phyloP scores from a whole-genome alignment of 2,329 filamentous ascomycete species.

The Nemania serpens region DNA sequence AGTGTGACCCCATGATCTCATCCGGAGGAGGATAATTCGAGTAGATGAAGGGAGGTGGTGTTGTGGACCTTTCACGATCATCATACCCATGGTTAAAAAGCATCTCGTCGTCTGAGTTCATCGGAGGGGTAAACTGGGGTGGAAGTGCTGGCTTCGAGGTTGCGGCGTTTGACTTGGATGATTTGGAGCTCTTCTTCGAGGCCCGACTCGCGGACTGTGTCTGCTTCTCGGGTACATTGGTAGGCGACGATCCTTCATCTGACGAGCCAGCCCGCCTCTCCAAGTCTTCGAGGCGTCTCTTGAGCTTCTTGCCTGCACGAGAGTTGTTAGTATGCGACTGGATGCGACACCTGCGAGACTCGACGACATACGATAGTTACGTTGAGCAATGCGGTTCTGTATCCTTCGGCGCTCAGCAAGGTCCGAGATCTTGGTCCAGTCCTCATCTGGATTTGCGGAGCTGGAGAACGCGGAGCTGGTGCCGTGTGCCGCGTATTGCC shows the following conservation, averaged over 20 bases:
- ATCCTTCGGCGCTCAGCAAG: slow-evolving; percentile 91
- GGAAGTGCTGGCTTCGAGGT: slow-evolving; percentile 48
- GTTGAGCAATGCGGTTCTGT: slow-evolving; percentile 96
- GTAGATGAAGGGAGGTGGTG: slow-evolving; percentile 69
- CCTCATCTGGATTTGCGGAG: slow-evolving; percentile 93
- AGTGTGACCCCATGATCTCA: slow-evolving; percentile 64
- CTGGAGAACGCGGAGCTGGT: slow-evolving; percentile 95
- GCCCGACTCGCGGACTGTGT: slow-evolving; percentile 41
- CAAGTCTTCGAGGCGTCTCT: slow-evolving; percentile 84
- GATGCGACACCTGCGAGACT: not conserved
- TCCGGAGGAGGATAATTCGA: slow-evolving; percentile 70
- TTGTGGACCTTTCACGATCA: slow-evolving; percentile 71
- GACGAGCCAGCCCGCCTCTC: slow-evolving; percentile 73
- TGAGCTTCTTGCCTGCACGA: slow-evolving; percentile 81
- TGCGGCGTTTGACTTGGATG: slow-evolving; percentile 39
- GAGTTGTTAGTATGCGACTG: slow-evolving; percentile 13
- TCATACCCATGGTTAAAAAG: slow-evolving; percentile 66
- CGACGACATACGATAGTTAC: slow-evolving; percentile 79
- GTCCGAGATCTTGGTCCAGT: slow-evolving; percentile 99
- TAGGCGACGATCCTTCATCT: slow-evolving; percentile 45
- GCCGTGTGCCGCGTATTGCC: slow-evolving; percentile 73
- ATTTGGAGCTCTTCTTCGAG: slow-evolving; percentile 53
- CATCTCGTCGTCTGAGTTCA: slow-evolving; percentile 66
- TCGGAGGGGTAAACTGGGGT: slow-evolving; percentile 65
- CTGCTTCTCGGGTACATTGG: slow-evolving; percentile 47